These are phyloP conservation scores for Aspergillus egyptiacus DNA, from an alignment of 495 filamentous ascomycete species.

Conservation along the genomic window DNA sequence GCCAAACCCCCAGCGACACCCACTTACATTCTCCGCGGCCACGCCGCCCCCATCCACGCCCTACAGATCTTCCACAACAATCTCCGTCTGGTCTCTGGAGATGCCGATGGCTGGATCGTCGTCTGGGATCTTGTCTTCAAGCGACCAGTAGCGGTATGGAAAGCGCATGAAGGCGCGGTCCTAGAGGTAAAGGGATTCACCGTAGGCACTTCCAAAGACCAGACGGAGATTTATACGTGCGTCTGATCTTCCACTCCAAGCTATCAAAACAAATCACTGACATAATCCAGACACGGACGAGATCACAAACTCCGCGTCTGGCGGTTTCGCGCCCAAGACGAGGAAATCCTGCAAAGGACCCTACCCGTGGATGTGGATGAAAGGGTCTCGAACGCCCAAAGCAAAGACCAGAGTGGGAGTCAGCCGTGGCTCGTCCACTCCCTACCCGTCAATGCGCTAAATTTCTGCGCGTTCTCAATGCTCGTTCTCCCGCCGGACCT, in stretches of 20 bases:
- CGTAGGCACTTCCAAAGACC: conserved; percentile 34
- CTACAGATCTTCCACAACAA: conserved; percentile 67
- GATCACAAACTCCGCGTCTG: conserved; percentile 85
- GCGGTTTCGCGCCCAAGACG: conserved; percentile 59
- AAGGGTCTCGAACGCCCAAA: conserved; percentile 9
- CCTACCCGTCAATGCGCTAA: conserved; percentile 83
- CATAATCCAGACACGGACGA: conserved; percentile 65
- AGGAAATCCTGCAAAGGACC: conserved; percentile 51
- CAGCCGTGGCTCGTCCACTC: conserved; percentile 84
- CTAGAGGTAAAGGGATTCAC: conserved; percentile 62
- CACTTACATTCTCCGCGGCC: conserved; percentile 81
- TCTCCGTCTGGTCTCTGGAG: conserved; percentile 73
- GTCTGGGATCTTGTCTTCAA: conserved; percentile 81
- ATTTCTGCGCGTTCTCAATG: conserved; percentile 87
- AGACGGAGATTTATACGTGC: conserved; percentile 65
- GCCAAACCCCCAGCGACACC: conserved; percentile 56
- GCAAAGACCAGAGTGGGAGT: conserved; percentile 12
- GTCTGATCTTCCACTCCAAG: conserved; percentile 30
- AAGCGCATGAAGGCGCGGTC: conserved; percentile 72
- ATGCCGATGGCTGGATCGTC: conserved; percentile 85
- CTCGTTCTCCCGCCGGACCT: conserved; percentile 15
- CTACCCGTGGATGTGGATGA: conserved; percentile 60
- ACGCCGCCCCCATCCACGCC: conserved; percentile 73
- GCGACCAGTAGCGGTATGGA: conserved; percentile 80
- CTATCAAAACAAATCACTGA: conserved; percentile 5